Conservation (phyloP, 2,329 filamentous ascomycete species). For the Fusarium penzigii region DNA sequence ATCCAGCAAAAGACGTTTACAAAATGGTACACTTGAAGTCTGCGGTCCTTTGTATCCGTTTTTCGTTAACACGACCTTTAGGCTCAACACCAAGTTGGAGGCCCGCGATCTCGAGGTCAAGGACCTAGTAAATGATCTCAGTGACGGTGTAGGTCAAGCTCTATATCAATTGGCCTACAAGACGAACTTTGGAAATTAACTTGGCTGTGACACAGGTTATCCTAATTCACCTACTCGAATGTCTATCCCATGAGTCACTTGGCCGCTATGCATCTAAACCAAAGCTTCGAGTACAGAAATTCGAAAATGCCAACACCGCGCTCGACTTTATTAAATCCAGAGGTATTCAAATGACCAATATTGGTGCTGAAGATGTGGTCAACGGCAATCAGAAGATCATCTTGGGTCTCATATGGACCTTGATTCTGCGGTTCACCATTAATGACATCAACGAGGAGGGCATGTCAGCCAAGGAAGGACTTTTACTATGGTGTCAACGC, state of each 20-base stretch:
- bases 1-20: conserved; percentile 99
- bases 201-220: conserved; percentile 63
- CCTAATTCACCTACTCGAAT: conserved; percentile 95
- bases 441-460: conserved; percentile 98
- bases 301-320: conserved; percentile 96
- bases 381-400: conserved; percentile 98
- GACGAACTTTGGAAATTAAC: conserved; percentile 1
- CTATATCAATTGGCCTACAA: background rate
- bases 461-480: conserved; percentile 93
- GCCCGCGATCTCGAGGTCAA: conserved; percentile 76
- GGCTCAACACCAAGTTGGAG: conserved; percentile 95
- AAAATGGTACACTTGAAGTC: conserved; percentile 66
- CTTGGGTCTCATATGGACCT: conserved; percentile 93
- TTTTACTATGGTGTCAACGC: conserved; percentile 94
- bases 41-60: background rate
- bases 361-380: conserved; percentile 96
- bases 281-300: conserved; percentile 92
- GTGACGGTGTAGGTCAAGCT: conserved; percentile 77
- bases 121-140: conserved; percentile 85
- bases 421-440: conserved; percentile 97
- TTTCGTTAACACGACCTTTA: conserved; percentile 36
- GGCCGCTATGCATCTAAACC: conserved; percentile 96
- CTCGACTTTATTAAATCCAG: conserved; percentile 90
- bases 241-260: conserved; percentile 89
- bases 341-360: conserved; percentile 97